These are phyloP conservation scores for barley (Hordeum vulgare) DNA, from an alignment of 176 grass and related monocot species.

Conservation along the genomic window DNA sequence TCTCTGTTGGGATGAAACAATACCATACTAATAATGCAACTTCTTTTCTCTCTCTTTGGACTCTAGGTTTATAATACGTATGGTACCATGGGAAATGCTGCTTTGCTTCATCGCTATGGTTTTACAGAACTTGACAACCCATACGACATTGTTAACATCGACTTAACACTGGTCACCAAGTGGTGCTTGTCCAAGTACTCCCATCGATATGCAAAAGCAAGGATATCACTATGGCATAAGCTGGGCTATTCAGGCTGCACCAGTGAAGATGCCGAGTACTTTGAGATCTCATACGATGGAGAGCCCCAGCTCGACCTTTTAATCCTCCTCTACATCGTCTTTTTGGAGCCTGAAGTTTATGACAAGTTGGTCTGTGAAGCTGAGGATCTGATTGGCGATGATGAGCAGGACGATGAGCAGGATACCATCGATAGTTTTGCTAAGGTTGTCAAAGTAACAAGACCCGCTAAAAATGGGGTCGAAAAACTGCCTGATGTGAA, in stretches of 20 bases:
- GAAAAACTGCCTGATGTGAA: slow-evolving; percentile 49
- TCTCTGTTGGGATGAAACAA: neutral
- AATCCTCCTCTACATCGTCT: slow-evolving; percentile 65
- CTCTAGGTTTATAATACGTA: slow-evolving; percentile 90
- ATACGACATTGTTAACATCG: slow-evolving; percentile 86
- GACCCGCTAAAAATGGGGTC: slow-evolving; percentile 11
- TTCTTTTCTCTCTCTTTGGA: neutral
- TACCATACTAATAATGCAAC: neutral
- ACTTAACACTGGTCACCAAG: slow-evolving; percentile 57
- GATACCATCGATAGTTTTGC: slow-evolving; percentile 30
- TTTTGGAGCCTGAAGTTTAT: slow-evolving; percentile 46
- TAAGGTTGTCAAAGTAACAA: slow-evolving; percentile 41
- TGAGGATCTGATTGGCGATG: slow-evolving; percentile 21
- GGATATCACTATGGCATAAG: slow-evolving; percentile 53
- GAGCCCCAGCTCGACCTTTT: slow-evolving; percentile 77
- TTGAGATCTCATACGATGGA: slow-evolving; percentile 81
- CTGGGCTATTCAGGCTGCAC: slow-evolving; percentile 77
- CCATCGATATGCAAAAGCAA: slow-evolving; percentile 43
- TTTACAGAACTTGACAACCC: slow-evolving; percentile 79
- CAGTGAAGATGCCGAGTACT: slow-evolving; percentile 67
- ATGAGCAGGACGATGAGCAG: slow-evolving; percentile 50
- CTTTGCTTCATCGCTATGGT: slow-evolving; percentile 88
- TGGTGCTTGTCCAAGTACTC: slow-evolving; percentile 70
- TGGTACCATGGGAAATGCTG: slow-evolving; percentile 86
- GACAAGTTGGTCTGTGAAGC: slow-evolving; percentile 45